These are phyloP conservation scores for Rhizomucor miehei DNA, from an alignment of 371 early-diverging fungal species.

Conservation along the genomic window DNA sequence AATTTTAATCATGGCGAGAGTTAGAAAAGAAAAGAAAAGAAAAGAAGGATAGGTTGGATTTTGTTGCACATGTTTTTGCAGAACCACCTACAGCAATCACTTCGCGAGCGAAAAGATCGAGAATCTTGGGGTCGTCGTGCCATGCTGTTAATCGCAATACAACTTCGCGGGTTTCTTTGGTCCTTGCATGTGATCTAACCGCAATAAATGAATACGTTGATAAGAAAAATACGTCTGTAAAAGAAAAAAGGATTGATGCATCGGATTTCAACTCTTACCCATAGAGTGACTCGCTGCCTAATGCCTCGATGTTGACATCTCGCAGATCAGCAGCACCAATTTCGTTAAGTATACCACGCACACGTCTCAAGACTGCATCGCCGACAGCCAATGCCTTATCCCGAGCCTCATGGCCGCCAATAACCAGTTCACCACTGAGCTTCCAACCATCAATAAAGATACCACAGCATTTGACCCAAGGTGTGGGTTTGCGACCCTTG, in stretches of 20 bases:
- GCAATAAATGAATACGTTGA: too few relatives aligned
- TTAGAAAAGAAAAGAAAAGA: not conserved
- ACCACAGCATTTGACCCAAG: slow-evolving; percentile 66
- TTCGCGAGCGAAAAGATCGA: slow-evolving; percentile 63
- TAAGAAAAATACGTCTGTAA: too few relatives aligned
- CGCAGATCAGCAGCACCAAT: slow-evolving; percentile 52
- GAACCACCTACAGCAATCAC: slow-evolving; percentile 53
- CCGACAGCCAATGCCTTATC: slow-evolving; percentile 66
- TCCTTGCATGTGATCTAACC: slow-evolving; percentile 52
- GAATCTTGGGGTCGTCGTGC: slow-evolving; percentile 56
- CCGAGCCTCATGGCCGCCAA: slow-evolving; percentile 67
- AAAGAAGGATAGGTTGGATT: not conserved
- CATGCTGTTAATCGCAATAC: slow-evolving; percentile 62
- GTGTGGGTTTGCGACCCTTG: slow-evolving; percentile 64
- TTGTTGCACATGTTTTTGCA: not conserved
- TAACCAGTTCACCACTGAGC: slow-evolving; percentile 60
- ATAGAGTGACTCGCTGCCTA: slow-evolving; percentile 71
- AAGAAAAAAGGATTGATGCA: too few relatives aligned
- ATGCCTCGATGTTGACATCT: slow-evolving; percentile 55
- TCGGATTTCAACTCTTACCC: too few relatives aligned
- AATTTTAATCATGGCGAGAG: too few relatives aligned
- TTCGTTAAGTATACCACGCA: slow-evolving; percentile 45
- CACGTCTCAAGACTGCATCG: slow-evolving; percentile 59
- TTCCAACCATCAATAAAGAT: slow-evolving; percentile 72
- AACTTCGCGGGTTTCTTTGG: slow-evolving; percentile 52